These are phyloP conservation scores for Escallonia rubra DNA, from an alignment of 129 eudicot species.

Conservation along the genomic window DNA sequence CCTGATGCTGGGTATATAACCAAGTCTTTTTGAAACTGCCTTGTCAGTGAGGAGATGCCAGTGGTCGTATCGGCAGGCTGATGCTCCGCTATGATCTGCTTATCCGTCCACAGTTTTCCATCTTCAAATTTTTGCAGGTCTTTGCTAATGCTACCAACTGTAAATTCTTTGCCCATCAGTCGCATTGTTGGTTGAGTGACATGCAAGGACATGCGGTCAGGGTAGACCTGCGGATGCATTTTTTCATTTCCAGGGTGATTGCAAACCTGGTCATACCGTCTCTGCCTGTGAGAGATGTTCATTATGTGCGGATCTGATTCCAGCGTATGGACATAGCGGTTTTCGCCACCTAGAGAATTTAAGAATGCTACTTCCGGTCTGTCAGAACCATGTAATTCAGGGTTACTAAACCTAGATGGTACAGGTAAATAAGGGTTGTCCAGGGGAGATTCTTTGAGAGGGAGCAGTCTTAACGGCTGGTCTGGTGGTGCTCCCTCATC, in stretches of 20 bases:
- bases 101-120: slow-evolving; percentile 23
- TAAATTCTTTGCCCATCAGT: slow-evolving; percentile 40
- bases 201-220: slow-evolving; percentile 2
- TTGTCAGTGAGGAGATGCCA: slow-evolving; percentile 1
- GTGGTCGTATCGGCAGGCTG: not conserved
- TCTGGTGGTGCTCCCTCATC: slow-evolving; percentile 1
- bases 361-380: slow-evolving; percentile 10
- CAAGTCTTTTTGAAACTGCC: not conserved
- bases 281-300: not conserved
- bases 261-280: slow-evolving; percentile 3
- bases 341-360: not conserved
- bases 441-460: slow-evolving; percentile 1
- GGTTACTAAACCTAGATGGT: slow-evolving; percentile 12
- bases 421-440: slow-evolving; percentile 5
- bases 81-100: slow-evolving; percentile 25
- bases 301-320: slow-evolving; percentile 3
- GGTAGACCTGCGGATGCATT: not conserved
- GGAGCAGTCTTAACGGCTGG: slow-evolving; percentile 9
- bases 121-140: slow-evolving; percentile 11
- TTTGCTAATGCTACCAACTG: slow-evolving; percentile 12
- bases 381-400: not conserved
- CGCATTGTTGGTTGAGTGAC: slow-evolving; percentile 31
- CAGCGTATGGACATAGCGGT: slow-evolving; percentile 2
- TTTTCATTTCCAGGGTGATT: not conserved
- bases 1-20: slow-evolving; percentile 5